phyloP scores from a whole-genome alignment of 2,329 filamentous ascomycete species.

The Phialophora chinensis region DNA sequence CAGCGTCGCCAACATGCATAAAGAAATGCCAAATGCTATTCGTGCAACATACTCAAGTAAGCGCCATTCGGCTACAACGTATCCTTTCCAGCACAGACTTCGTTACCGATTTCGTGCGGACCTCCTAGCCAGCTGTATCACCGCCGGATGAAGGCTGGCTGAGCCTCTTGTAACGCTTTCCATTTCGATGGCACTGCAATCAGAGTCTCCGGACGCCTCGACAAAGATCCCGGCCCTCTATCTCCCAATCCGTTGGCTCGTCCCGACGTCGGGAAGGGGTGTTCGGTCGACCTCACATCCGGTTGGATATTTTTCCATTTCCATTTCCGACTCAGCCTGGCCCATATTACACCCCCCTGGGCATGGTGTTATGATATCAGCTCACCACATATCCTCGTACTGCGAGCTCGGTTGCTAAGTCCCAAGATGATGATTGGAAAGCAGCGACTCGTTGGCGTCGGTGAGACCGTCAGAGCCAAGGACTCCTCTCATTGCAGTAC shows the following conservation, averaged over 20 bases:
- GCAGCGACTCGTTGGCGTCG: background rate
- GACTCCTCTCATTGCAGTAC: background rate
- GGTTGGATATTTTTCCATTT: slow-evolving; percentile 24
- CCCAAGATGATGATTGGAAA: slow-evolving; percentile 2
- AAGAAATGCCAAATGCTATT: background rate
- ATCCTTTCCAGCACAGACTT: background rate
- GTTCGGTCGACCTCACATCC: background rate
- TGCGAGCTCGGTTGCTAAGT: slow-evolving; percentile 4
- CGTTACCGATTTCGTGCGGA: background rate
- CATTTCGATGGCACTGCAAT: background rate
- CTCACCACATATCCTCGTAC: slow-evolving; percentile 7
- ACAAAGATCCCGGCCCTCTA: background rate
- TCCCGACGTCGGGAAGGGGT: background rate
- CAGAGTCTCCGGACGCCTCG: background rate
- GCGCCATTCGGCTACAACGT: slow-evolving; percentile 9
- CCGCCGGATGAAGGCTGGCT: slow-evolving; percentile 5
- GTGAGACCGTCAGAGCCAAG: slow-evolving; percentile 11
- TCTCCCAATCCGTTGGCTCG: background rate
- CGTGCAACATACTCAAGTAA: background rate
- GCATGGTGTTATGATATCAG: background rate
- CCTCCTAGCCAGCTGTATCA: background rate
- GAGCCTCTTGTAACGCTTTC: slow-evolving; percentile 5
- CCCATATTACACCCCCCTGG: slow-evolving; percentile 6
- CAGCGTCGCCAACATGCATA: background rate
- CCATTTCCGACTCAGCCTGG: slow-evolving; percentile 17